Percentiles rank a stretch among this genome's conserved stretches.
phyloP scores from a whole-genome alignment of 2,329 filamentous ascomycete genomes.

The Neurospora sp. region DNA sequence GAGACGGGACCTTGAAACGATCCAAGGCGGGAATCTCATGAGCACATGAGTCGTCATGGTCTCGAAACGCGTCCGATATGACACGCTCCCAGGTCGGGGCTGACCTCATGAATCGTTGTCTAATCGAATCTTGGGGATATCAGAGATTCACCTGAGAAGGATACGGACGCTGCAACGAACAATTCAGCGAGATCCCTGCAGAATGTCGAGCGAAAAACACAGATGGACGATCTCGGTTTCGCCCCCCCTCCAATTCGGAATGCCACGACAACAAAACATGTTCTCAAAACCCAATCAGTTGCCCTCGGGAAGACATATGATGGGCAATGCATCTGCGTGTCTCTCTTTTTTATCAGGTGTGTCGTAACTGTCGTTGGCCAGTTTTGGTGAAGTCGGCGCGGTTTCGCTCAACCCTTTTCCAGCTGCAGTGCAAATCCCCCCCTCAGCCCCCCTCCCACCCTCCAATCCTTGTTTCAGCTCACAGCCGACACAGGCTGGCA shows the following conservation, averaged over 20 bases:
- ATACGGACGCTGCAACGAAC: neutral
- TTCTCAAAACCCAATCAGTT: neutral
- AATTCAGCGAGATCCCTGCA: neutral
- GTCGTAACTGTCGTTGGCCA: neutral
- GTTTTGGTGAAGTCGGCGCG: neutral
- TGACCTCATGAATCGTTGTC: neutral
- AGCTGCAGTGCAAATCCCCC: neutral
- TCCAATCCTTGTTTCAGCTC: neutral
- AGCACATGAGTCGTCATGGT: neutral
- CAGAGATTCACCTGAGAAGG: neutral
- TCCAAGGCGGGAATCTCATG: neutral
- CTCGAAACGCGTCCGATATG: neutral
- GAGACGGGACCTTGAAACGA: neutral
- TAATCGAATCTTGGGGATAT: neutral
- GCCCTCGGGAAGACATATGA: neutral
- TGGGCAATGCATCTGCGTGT: neutral
- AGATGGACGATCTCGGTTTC: neutral
- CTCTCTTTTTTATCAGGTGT: neutral
- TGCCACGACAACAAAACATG: neutral
- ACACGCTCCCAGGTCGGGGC: neutral
- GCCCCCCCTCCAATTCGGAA: neutral
- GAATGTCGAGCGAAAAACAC: neutral
- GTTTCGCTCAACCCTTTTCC: neutral
- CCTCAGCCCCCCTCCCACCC: neutral
- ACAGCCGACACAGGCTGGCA: neutral